Conservation (phyloP, 2,329 filamentous ascomycete species). For the Trichoderma aggressivum region DNA sequence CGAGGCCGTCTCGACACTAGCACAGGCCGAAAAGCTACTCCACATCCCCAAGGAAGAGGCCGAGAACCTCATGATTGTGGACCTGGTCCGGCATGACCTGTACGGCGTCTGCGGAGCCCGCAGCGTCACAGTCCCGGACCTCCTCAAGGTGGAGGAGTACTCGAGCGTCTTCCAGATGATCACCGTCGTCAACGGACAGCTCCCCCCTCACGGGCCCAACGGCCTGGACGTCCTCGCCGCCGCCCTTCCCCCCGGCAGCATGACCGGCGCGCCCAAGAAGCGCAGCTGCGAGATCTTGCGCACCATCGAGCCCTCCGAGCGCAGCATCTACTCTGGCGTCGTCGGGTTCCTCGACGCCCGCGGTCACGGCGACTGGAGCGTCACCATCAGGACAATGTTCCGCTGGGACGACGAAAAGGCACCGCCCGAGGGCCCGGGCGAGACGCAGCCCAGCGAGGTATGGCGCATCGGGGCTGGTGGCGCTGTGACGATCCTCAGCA, state of each 20-base stretch:
- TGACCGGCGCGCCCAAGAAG: slow-evolving; percentile 96
- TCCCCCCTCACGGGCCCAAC: slow-evolving; percentile 43
- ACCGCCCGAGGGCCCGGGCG: slow-evolving; percentile 25
- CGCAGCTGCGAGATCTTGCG: slow-evolving; percentile 80
- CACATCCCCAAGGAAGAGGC: slow-evolving; percentile 84
- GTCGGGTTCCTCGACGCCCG: slow-evolving; percentile 86
- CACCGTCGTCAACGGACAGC: slow-evolving; percentile 73
- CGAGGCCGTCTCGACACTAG: slow-evolving; percentile 60
- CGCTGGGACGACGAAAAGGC: slow-evolving; percentile 60
- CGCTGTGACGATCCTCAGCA: slow-evolving; percentile 82
- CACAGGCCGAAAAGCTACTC: slow-evolving; percentile 68
- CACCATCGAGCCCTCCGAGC: slow-evolving; percentile 60
- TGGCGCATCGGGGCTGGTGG: slow-evolving; percentile 91
- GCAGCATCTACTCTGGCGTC: slow-evolving; percentile 83
- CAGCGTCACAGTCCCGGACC: slow-evolving; percentile 68
- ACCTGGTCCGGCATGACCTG: slow-evolving; percentile 90
- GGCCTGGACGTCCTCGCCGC: slow-evolving; percentile 74
- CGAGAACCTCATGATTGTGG: slow-evolving; percentile 97
- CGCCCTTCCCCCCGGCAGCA: slow-evolving; percentile 83
- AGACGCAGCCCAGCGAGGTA: slow-evolving; percentile 44
- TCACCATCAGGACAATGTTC: slow-evolving; percentile 82
- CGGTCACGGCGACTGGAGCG: slow-evolving; percentile 84
- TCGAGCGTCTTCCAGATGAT: slow-evolving; percentile 89
- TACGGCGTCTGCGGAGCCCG: slow-evolving; percentile 77
- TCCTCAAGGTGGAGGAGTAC: slow-evolving; percentile 88